phyloP scores from a whole-genome alignment of 2,329 filamentous ascomycete genomes.

The Trichoderma semiorbis region DNA sequence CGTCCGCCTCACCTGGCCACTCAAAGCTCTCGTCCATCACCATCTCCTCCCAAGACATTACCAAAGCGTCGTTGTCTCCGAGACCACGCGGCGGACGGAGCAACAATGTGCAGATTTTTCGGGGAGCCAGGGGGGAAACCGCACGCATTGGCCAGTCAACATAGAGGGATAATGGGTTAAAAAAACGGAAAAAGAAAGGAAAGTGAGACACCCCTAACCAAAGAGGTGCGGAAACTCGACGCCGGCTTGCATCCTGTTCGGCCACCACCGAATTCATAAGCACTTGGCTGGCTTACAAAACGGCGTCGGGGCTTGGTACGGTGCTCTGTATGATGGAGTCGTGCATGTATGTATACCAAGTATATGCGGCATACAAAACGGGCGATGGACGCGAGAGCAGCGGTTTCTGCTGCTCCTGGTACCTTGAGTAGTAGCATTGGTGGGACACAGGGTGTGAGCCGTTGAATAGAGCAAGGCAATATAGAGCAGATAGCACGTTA shows the following conservation, averaged over 20 bases:
- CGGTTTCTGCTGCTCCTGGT: neutral
- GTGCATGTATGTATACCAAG: neutral
- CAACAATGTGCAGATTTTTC: conserved; percentile 12
- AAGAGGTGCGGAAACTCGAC: neutral
- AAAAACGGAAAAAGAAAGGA: neutral
- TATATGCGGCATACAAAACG: neutral
- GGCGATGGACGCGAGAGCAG: neutral
- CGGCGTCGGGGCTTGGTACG: neutral
- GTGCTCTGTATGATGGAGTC: neutral
- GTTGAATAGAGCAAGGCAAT: neutral
- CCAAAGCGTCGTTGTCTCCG: conserved; percentile 8
- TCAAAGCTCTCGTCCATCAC: neutral
- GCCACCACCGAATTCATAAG: neutral
- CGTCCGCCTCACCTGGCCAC: conserved; percentile 14
- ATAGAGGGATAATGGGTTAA: neutral
- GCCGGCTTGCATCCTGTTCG: neutral
- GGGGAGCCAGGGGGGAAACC: neutral
- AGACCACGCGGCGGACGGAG: conserved; percentile 9
- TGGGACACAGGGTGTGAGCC: neutral
- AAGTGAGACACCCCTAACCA: neutral
- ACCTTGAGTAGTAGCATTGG: neutral
- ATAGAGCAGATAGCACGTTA: neutral
- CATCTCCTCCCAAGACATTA: neutral
- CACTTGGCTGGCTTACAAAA: neutral
- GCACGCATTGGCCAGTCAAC: neutral